Conservation (phyloP, 2,329 filamentous ascomycete species). For the Graphilbum sp. region DNA sequence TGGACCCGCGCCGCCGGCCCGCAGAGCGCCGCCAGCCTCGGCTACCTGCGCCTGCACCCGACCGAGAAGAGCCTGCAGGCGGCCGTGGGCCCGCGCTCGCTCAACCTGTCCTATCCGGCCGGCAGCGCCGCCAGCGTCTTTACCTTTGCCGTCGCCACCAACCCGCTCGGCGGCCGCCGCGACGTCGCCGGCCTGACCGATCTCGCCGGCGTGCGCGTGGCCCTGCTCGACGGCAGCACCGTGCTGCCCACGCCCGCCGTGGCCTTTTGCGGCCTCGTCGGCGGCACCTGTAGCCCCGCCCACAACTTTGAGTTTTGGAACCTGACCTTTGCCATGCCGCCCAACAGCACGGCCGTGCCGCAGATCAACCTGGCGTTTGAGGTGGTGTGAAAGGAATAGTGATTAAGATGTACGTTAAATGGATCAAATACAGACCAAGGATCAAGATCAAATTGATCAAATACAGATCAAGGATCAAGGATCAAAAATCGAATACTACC, state of each 20-base stretch:
- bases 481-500: too few species aligned
- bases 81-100: constrained; percentile 21
- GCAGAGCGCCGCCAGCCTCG: constrained; percentile 15
- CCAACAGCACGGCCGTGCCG: constrained; percentile 6
- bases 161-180: constrained; percentile 20
- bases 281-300: constrained; percentile 16
- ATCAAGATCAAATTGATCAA: too few species aligned
- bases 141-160: constrained; percentile 30
- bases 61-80: constrained; percentile 23
- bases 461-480: too few species aligned
- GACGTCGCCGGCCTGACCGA: constrained; percentile 29
- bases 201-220: constrained; percentile 28
- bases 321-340: constrained; percentile 24
- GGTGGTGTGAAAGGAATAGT: too few species aligned
- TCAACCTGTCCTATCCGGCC: constrained; percentile 36
- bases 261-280: constrained; percentile 24
- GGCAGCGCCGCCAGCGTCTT: constrained; percentile 33
- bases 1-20: constrained; percentile 24
- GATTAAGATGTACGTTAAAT: too few species aligned
- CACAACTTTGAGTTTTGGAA: constrained; percentile 30
- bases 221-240: constrained; percentile 25
- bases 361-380: constrained; percentile 4
- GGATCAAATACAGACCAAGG: too few species aligned
- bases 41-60: constrained; percentile 16
- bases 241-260: constrained; percentile 22